Evolutionary conservation across 768 basidiomycete genomes (phyloP), one percentile per base, ranked within the genome.

Genomic region (Russula sp.): DNA sequence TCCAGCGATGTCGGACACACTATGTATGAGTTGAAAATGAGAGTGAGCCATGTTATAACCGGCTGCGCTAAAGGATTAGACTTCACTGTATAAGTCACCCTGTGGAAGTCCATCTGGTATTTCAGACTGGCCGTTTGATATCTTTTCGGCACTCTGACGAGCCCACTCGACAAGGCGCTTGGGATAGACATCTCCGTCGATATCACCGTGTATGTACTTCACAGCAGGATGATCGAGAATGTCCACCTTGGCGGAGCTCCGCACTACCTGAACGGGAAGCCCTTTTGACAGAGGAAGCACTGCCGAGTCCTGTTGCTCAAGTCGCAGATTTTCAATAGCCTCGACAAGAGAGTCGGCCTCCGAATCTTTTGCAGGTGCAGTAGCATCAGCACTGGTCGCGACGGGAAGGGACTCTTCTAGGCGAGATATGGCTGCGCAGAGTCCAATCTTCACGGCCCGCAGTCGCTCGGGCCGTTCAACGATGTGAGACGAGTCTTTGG

Each of bases 391-490:
- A 20, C n/a, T 53, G 7, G 61, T 38, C 14, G 55, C 6, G 6
- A 49, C 14, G 24, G 59, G 52, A 38, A 66, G 49, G 20, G 57
- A n/a, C 57, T 72, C 66, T 69, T 91, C 88, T 5, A 94, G 75
- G 55, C 88, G 83, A 9, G 93, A 83, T 22, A 92, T 79, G 0
- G 88, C 91, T 9, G 89, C 89, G 2, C 93, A 82, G 9, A 97
- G 79, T 1, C 95, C 96, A 5, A 90, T 71, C 68, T 87, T 85
- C 56, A 98, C 84, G 0, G 94, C 94, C 54, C 88, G 83, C 30
- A 98, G 77, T 28, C 96, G 85, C 72, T 97, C 91, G 0, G 95
- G 95, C 10, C 92, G 82, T 73, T 98, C 96, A n/a, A 95, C 84
- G 59, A 97, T 87, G 51, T 79, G 78, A 1, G 90, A 91, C 0